A percentile compares a stretch with the other conserved stretches of the same genome.
These are phyloP conservation scores for Paramyrothecium roridum DNA, from an alignment of 2,329 filamentous ascomycete species.

Conservation along the genomic window DNA sequence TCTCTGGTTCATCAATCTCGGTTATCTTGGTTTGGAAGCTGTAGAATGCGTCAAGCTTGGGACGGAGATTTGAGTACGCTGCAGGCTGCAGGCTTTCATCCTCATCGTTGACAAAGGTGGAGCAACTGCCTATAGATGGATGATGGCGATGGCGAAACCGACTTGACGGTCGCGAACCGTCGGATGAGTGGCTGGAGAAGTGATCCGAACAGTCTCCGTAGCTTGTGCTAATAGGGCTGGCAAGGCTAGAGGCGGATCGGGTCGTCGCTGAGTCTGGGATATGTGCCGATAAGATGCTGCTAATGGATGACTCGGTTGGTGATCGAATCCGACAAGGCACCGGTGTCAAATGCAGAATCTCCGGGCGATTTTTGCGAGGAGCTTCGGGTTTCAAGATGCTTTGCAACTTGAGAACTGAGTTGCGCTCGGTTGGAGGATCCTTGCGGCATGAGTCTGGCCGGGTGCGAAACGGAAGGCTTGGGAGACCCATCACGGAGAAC, in stretches of 20 bases:
- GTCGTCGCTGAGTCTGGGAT: constrained; percentile 35
- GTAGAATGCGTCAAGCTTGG: constrained; percentile 12
- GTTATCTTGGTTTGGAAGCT: neutral
- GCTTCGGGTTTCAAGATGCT: constrained; percentile 5
- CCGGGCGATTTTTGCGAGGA: constrained; percentile 21
- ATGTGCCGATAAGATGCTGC: constrained; percentile 32
- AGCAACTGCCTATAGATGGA: constrained; percentile 31
- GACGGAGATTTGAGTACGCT: constrained; percentile 21
- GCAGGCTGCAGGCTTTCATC: constrained; percentile 22
- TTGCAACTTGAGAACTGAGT: neutral
- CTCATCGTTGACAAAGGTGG: constrained; percentile 34
- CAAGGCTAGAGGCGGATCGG: constrained; percentile 29
- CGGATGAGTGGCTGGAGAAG: constrained; percentile 20
- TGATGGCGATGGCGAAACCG: constrained; percentile 28
- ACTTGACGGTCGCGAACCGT: constrained; percentile 19
- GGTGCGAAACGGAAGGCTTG: neutral
- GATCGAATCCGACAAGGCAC: constrained; percentile 26
- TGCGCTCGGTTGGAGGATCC: neutral
- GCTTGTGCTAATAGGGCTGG: constrained; percentile 31
- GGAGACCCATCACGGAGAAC: neutral
- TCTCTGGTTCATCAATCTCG: neutral
- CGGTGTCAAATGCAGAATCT: constrained; percentile 24
- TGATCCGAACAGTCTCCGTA: constrained; percentile 29
- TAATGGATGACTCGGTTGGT: constrained; percentile 33
- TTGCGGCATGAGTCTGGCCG: neutral